These are phyloP conservation scores for Barnettozyma sucrosica DNA, from an alignment of 805 yeast genomes.

Conservation along the genomic window DNA sequence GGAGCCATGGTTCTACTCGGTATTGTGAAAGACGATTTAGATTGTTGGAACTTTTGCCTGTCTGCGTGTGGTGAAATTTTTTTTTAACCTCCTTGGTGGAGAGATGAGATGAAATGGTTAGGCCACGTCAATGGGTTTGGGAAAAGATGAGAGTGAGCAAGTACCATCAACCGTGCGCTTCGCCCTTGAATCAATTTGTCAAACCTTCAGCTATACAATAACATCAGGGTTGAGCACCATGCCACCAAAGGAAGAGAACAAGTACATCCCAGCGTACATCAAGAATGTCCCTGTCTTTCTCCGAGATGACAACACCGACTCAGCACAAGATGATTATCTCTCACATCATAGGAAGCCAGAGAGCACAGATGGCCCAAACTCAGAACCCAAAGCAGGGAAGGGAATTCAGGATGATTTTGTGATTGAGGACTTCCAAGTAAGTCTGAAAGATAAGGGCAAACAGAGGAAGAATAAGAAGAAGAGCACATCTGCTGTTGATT, in stretches of 20 bases:
- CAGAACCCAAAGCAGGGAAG: slow-evolving; percentile 47
- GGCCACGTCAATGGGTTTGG: background rate
- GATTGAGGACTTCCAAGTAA: slow-evolving; percentile 1
- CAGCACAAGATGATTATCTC: slow-evolving; percentile 36
- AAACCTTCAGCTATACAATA: too few species aligned
- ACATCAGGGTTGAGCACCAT: background rate
- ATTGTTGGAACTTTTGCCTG: too few species aligned
- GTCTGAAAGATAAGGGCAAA: slow-evolving; percentile 5
- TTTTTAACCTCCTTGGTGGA: background rate
- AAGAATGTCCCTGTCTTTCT: slow-evolving; percentile 38
- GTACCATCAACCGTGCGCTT: too few species aligned
- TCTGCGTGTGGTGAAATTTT: background rate
- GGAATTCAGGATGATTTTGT: slow-evolving; percentile 50
- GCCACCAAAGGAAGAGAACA: slow-evolving; percentile 13
- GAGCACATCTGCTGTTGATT: slow-evolving; percentile 22
- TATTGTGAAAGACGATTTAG: too few species aligned
- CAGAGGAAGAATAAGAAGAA: slow-evolving; percentile 24
- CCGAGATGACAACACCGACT: slow-evolving; percentile 15
- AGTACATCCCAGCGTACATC: slow-evolving; percentile 36
- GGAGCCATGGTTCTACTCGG: background rate
- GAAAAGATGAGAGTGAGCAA: background rate
- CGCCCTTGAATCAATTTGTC: too few species aligned
- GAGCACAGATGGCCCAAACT: slow-evolving; percentile 27
- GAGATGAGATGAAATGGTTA: background rate
- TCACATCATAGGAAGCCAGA: slow-evolving; percentile 47